phyloP scores from a whole-genome alignment of 139 green algal species.

The Asterochloris erici region DNA sequence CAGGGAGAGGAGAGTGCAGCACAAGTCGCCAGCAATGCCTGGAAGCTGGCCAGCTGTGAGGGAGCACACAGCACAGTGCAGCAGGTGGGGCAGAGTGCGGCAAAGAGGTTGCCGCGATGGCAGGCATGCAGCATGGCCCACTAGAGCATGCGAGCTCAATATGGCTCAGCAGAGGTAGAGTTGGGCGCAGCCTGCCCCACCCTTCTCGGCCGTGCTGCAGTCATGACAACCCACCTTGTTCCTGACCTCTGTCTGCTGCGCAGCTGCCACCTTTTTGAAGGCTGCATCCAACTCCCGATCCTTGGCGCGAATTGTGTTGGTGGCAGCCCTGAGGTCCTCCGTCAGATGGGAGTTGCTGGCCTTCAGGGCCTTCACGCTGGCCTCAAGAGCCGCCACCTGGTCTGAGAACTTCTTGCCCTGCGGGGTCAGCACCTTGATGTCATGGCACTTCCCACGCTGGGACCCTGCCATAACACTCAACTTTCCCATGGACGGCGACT shows the following conservation, averaged over 20 bases:
- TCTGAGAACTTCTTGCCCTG: conserved; percentile 26
- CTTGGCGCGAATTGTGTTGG: conserved; percentile 22
- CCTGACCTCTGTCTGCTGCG: conserved; percentile 3
- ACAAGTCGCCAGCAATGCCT: neutral
- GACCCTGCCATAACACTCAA: neutral
- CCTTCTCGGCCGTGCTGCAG: too few species aligned
- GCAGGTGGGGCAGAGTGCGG: too few species aligned
- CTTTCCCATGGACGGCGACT: neutral
- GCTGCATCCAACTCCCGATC: conserved; percentile 31
- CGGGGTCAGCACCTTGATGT: neutral
- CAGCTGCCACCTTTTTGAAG: conserved; percentile 10
- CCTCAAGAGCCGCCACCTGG: conserved; percentile 21
- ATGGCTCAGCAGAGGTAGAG: too few species aligned
- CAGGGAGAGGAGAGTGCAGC: neutral
- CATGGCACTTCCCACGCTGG: neutral
- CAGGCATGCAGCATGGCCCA: too few species aligned
- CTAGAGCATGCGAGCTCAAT: too few species aligned
- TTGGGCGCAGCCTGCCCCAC: too few species aligned
- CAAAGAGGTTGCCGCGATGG: too few species aligned
- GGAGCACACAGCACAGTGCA: too few species aligned
- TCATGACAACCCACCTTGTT: conserved; percentile 11
- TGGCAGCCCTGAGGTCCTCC: conserved; percentile 31
- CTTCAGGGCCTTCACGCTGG: conserved; percentile 16
- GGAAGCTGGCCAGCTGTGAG: too few species aligned
- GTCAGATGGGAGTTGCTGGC: conserved; percentile 7